Percentiles rank a stretch among this genome's conserved stretches.
These are phyloP conservation scores for Mycosphaerella arachidis DNA, from an alignment of 2,329 filamentous ascomycete species.

Conservation along the genomic window DNA sequence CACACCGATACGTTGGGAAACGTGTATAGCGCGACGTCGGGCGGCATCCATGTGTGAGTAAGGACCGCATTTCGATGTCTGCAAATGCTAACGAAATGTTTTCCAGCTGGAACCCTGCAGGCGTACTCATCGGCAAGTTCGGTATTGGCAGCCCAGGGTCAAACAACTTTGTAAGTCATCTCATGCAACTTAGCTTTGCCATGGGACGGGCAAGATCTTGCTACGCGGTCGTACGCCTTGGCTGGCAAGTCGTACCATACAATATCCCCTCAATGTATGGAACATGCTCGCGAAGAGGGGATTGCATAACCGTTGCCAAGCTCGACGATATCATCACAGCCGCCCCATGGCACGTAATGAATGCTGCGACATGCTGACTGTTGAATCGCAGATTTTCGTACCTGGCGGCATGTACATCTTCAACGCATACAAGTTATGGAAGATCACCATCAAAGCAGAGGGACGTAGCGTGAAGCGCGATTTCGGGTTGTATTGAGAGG, in stretches of 20 bases:
- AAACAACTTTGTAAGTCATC: slow-evolving; percentile 30
- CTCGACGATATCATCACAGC: neutral
- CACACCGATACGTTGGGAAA: slow-evolving; percentile 52
- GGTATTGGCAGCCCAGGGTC: slow-evolving; percentile 37
- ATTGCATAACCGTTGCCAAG: neutral
- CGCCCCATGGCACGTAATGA: neutral
- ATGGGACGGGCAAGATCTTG: neutral
- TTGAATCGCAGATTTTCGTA: slow-evolving; percentile 20
- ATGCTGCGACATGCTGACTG: neutral
- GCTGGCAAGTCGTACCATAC: neutral
- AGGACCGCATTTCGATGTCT: neutral
- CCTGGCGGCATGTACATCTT: slow-evolving; percentile 32
- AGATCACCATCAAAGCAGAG: slow-evolving; percentile 31
- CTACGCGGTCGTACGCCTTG: neutral
- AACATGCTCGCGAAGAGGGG: neutral
- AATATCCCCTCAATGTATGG: neutral
- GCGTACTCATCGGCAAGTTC: slow-evolving; percentile 54
- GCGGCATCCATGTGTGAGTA: slow-evolving; percentile 48
- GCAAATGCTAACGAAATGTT: neutral
- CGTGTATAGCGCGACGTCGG: slow-evolving; percentile 50
- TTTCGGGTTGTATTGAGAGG: slow-evolving; percentile 23
- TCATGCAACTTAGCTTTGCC: neutral
- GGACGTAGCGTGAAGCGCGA: slow-evolving; percentile 32
- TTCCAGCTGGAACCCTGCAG: slow-evolving; percentile 44
- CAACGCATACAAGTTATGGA: slow-evolving; percentile 32